These are phyloP conservation scores for Gyrodon lividus DNA, from an alignment of 768 basidiomycete species.

Conservation along the genomic window DNA sequence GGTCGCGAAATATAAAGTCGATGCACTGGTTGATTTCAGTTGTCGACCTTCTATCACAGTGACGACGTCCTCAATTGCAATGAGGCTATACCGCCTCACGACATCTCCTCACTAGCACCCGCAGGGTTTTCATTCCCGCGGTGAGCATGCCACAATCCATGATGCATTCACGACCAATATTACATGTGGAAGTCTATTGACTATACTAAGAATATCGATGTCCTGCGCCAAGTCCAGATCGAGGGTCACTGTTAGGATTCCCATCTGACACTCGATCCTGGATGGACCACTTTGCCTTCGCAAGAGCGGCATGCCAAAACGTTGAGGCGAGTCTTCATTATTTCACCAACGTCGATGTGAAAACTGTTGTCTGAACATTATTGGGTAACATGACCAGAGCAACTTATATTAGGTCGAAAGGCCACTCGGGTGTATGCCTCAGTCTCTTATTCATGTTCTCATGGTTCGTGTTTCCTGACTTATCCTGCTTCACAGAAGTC, in stretches of 20 bases:
- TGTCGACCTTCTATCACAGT: too few species aligned
- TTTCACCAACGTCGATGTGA: neutral
- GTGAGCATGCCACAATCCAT: neutral
- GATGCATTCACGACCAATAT: neutral
- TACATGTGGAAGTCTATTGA: neutral
- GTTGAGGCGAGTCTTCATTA: neutral
- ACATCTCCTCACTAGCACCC: too few species aligned
- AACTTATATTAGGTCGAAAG: neutral
- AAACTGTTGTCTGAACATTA: neutral
- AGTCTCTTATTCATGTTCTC: neutral
- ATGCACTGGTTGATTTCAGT: too few species aligned
- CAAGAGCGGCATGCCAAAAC: neutral
- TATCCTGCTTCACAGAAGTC: slow-evolving; percentile 2
- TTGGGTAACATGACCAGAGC: neutral
- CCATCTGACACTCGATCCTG: neutral
- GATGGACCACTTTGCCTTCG: too few species aligned
- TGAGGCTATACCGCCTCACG: neutral
- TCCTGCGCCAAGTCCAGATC: neutral
- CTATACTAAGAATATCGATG: neutral
- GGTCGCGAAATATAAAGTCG: too few species aligned
- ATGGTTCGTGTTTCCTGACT: neutral
- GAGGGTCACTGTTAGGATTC: neutral
- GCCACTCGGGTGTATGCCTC: neutral
- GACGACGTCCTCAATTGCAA: neutral
- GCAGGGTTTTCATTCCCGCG: neutral